Evolutionary conservation across 202 grass and related monocot species (phyloP).

Genomic region (Panicum hallii): DNA sequence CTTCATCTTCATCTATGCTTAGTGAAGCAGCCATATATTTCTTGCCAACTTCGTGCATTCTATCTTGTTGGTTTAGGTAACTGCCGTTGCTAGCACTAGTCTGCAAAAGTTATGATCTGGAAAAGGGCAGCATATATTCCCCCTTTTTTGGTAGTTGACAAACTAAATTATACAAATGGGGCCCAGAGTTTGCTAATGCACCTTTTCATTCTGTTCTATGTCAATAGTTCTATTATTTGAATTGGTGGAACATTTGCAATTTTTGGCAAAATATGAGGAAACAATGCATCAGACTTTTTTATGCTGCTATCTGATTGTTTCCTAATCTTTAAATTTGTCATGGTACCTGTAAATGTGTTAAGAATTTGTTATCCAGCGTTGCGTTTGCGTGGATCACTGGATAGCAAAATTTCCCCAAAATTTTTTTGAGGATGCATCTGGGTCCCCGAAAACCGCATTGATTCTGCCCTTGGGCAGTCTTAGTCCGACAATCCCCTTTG

Average conservation of each 20-base stretch:
- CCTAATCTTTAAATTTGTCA: background rate
- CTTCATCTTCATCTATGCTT: constrained; percentile 16
- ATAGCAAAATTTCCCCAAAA: background rate
- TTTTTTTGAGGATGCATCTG: too few species aligned
- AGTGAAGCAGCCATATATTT: constrained; percentile 25
- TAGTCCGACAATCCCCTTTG: too few species aligned
- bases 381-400: background rate
- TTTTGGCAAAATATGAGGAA: background rate
- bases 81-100: background rate
- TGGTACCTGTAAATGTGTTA: background rate
- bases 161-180: background rate
- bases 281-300: background rate
- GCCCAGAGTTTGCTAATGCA: background rate
- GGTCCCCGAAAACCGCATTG: too few species aligned
- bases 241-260: background rate
- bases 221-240: background rate
- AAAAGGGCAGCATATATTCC: constrained; percentile 7
- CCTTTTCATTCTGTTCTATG: background rate
- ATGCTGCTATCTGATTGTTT: background rate
- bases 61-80: constrained; percentile 16
- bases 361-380: background rate
- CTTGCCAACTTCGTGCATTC: background rate
- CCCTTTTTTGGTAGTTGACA: background rate
- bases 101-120: background rate
- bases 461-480: too few species aligned